phyloP scores from a whole-genome alignment of 352 stramenopile species.

The Globisporangium paddicum region DNA sequence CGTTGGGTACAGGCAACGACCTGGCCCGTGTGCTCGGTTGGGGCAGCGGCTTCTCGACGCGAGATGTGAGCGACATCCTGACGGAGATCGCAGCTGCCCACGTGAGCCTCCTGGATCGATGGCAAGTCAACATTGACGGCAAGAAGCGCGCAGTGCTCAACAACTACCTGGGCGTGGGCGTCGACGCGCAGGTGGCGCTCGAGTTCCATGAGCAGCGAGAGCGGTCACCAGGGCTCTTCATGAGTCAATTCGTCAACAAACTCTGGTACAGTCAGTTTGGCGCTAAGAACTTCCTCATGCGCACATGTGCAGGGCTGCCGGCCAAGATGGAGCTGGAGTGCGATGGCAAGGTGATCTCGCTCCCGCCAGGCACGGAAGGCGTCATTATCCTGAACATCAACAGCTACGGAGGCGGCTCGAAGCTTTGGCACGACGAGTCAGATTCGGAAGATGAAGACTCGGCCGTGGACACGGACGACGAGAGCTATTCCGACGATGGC shows the following conservation, averaged over 20 bases:
- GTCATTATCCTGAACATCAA: slow-evolving; percentile 90
- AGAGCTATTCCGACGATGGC: slow-evolving; percentile 24
- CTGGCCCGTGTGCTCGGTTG: slow-evolving; percentile 90
- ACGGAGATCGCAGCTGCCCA: slow-evolving; percentile 66
- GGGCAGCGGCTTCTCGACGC: slow-evolving; percentile 89
- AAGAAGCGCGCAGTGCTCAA: slow-evolving; percentile 66
- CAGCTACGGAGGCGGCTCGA: slow-evolving; percentile 82
- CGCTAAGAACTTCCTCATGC: slow-evolving; percentile 84
- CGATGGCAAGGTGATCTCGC: slow-evolving; percentile 61
- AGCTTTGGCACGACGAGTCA: slow-evolving; percentile 83
- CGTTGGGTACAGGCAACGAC: slow-evolving; percentile 96
- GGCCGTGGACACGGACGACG: slow-evolving; percentile 35
- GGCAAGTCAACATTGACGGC: slow-evolving; percentile 66
- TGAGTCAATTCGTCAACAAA: slow-evolving; percentile 90
- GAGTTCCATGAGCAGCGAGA: slow-evolving; percentile 90
- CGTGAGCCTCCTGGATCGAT: slow-evolving; percentile 72
- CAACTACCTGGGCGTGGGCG: slow-evolving; percentile 84
- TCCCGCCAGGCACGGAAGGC: slow-evolving; percentile 75
- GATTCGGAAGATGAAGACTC: slow-evolving; percentile 46
- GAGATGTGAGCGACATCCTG: slow-evolving; percentile 62
- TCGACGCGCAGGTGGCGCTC: slow-evolving; percentile 88
- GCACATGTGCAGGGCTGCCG: slow-evolving; percentile 71
- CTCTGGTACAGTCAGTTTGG: slow-evolving; percentile 89
- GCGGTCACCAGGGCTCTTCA: slow-evolving; percentile 83
- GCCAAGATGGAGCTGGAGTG: slow-evolving; percentile 77